Evolutionary conservation across 345 rosid genomes (phyloP), one percentile per base, ranked within the genome.

Genomic region (Hibiscus trionum): DNA sequence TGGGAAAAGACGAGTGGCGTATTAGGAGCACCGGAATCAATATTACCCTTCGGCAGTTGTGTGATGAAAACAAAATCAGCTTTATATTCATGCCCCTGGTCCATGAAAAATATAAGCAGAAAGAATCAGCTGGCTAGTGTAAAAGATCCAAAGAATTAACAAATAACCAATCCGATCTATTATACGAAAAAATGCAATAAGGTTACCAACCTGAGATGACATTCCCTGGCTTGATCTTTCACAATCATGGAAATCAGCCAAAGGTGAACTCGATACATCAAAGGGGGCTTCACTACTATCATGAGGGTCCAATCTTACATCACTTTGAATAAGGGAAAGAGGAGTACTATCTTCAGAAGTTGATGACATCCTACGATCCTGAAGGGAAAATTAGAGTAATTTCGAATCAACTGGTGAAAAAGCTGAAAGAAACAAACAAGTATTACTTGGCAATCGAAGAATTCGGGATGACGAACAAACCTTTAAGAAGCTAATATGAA

Each of bases 1-100:
- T 91, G 87, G 71, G 97, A 91, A 44, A 84, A 83, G 72, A 95
- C 69, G 61, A 68, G 76, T 35, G 87, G 84, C 46, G 76, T 24
- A 77, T 74, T 74, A 55, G 86, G 78, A 66, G 77, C 76, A 75
- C 76, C 88, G 7, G 86, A 75, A 31, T 67, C 42, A 52, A 26
- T 49, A 47, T 82, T 82, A 72, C 78, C 78, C 64, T 82, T 79
- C 42, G 76, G 80, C 11, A 70, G 80, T 73, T 61, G 78, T 71
- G 90, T 85, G 59, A 95, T 85, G 77, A 91, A 83, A 78, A 95
- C 69, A 74, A 91, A 90, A 82, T 95, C 97, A 39, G 88, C 93
- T 1, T 82, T 74, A 76, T 81, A 76, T 55, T 79, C 67, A 77
- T 59, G 79, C 69, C 71, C 90, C 97, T 95, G 90, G 78, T 76